phyloP scores from a whole-genome alignment of 1,284 basidiomycete genomes.

The Leccinum cinnamomeum region DNA sequence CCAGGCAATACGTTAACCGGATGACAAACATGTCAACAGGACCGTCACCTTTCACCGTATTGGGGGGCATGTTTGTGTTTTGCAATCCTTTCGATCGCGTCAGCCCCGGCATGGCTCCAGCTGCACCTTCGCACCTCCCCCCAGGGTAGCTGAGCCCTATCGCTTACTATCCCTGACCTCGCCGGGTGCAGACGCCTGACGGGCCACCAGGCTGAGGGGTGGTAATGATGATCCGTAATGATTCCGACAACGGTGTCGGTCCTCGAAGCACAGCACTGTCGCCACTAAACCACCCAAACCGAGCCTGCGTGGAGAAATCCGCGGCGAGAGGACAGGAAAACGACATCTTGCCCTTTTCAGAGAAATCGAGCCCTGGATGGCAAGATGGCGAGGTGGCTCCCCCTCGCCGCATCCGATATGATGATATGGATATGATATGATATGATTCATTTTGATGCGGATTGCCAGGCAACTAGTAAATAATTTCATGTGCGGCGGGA shows the following conservation, averaged over 20 bases:
- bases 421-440: not conserved
- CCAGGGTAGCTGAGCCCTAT: not conserved
- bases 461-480: constrained; percentile 28
- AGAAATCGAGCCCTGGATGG: constrained; percentile 6
- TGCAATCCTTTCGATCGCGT: not conserved
- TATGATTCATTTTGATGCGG: constrained; percentile 18
- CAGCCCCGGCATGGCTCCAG: not conserved
- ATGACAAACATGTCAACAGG: constrained; percentile 14
- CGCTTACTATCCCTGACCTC: not conserved
- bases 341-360: constrained; percentile 3
- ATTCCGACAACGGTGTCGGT: not conserved
- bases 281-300: constrained; percentile 16
- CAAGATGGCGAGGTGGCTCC: not conserved
- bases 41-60: not conserved
- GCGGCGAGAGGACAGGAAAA: constrained; percentile 1
- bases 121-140: not conserved
- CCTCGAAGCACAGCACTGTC: constrained; percentile 1
- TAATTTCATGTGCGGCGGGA: not conserved
- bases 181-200: not conserved
- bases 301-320: constrained; percentile 2
- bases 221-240: not conserved
- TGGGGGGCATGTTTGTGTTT: not conserved
- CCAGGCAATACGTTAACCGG: constrained; percentile 12
- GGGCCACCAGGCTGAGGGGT: not conserved
- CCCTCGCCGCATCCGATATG: constrained; percentile 8